A percentile compares a stretch with the other conserved stretches of the same genome.
These are phyloP conservation scores for Rutstroemia sp. DNA, from an alignment of 2,329 filamentous ascomycete species.

Conservation along the genomic window DNA sequence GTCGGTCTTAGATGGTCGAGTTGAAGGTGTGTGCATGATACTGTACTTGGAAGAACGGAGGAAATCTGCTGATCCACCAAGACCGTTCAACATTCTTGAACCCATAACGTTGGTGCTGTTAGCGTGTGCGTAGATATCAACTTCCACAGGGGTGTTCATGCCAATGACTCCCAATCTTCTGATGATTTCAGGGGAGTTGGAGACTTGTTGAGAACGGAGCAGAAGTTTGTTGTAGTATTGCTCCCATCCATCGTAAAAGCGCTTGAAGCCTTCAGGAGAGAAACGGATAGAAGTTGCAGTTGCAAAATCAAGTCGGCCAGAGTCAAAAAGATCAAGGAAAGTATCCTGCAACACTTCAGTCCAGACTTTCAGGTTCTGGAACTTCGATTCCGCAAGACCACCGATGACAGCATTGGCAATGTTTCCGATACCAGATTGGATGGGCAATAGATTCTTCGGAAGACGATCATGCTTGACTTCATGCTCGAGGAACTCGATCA, in stretches of 20 bases:
- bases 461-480: constrained; percentile 74
- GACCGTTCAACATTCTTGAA: constrained; percentile 77
- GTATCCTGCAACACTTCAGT: constrained; percentile 79
- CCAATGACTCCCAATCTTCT: constrained; percentile 79
- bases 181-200: constrained; percentile 87
- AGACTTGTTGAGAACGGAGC: constrained; percentile 79
- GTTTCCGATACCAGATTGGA: constrained; percentile 87
- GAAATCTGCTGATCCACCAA: constrained; percentile 78
- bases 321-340: constrained; percentile 89
- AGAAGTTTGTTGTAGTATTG: constrained; percentile 74
- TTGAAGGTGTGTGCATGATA: constrained; percentile 89
- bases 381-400: constrained; percentile 72
- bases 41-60: constrained; percentile 71
- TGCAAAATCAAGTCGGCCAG: constrained; percentile 78
- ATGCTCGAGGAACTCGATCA: constrained; percentile 82
- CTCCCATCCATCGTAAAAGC: constrained; percentile 84
- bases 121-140: constrained; percentile 90
- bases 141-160: constrained; percentile 93
- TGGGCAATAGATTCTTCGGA: constrained; percentile 67
- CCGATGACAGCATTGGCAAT: constrained; percentile 89
- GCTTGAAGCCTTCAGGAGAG: constrained; percentile 83
- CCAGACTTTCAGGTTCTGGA: constrained; percentile 85
- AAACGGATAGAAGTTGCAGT: constrained; percentile 87
- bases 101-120: constrained; percentile 90
- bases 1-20: constrained; percentile 73